Base-by-base conservation (phyloP, 1,284 basidiomycete genomes). In the Cerioporus squamosus region DNA sequence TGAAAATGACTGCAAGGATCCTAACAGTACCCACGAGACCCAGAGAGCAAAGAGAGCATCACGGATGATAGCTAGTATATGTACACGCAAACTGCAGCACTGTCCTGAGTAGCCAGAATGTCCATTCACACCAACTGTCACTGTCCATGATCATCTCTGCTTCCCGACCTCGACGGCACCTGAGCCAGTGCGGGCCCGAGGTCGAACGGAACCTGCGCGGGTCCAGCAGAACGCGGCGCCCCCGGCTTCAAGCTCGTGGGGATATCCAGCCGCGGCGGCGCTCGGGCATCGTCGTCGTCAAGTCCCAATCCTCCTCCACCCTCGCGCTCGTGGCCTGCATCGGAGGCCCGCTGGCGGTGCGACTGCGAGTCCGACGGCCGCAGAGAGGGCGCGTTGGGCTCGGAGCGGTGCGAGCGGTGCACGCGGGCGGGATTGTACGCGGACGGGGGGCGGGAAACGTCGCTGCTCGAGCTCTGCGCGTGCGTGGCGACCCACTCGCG, bases 401-500 rank as follows among this genome's bases (percentile, higher is more conserved):
- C 55, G n/a, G 56, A 58, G 22, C 47, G 46, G 18, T 53, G 51
- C 18, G 46, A 24, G 18, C 51, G 51, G 18, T 59, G 57, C 10
- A 51, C 15, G 39, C 24, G 36, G 24, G 36, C 20, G 23, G 33
- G 33, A 12, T 36, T 36, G 33, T 36, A 36, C 18, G 51, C 33
- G 31, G 17, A 22, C 9, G 49, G 42, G 44, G 20, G 18, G 17
- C 26, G 43, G 18, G 51, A 17, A 17, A 38, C 39, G 36, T 47
- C 50, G 36, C 14, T 31, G 59, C 42, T 54, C 55, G 38, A 15
- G 46, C 47, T 40, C 29, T 47, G 59, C 45, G 43, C 44, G 20
- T 51, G 62, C 48, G 53, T 14, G 50, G 56, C 57, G 59, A 64
- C 48, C 62, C 62, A 64, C 49, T 64, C 62, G 52, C 53, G 59